Conservation (phyloP, 2,329 filamentous ascomycete species). For the Microcyclosporella mali region DNA sequence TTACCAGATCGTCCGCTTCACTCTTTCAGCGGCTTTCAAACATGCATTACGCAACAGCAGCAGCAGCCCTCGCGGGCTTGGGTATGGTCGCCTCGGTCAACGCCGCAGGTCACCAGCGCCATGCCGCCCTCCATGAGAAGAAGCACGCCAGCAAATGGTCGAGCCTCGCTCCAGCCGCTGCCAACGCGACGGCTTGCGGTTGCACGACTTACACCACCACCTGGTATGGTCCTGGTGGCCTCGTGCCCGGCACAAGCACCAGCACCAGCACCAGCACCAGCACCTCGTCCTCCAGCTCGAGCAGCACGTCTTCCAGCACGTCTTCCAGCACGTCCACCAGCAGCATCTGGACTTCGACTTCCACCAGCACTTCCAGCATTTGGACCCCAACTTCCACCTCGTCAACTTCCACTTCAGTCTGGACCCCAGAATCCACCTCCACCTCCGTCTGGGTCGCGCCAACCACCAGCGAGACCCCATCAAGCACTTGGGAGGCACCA, state of each 20-base stretch:
- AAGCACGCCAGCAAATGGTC: slow-evolving; percentile 1
- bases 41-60: slow-evolving; percentile 14
- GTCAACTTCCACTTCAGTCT: slow-evolving; percentile 30
- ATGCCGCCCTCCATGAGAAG: slow-evolving; percentile 18
- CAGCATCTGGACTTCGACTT: too few species aligned
- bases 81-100: slow-evolving; percentile 15
- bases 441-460: slow-evolving; percentile 26
- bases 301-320: slow-evolving; percentile 5
- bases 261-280: slow-evolving; percentile 6
- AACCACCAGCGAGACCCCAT: slow-evolving; percentile 16
- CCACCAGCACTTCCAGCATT: background rate
- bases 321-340: too few species aligned
- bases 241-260: slow-evolving; percentile 14
- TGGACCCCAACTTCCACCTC: slow-evolving; percentile 4
- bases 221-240: slow-evolving; percentile 58
- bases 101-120: slow-evolving; percentile 15
- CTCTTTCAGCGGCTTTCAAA: slow-evolving; percentile 22
- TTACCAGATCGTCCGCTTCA: slow-evolving; percentile 20
- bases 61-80: slow-evolving; percentile 13
- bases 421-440: slow-evolving; percentile 14
- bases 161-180: slow-evolving; percentile 3
- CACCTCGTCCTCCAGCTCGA: slow-evolving; percentile 4
- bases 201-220: slow-evolving; percentile 72
- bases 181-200: slow-evolving; percentile 43
- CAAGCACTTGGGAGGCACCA: slow-evolving; percentile 5